A percentile compares a stretch with the other conserved stretches of the same genome.
These are phyloP conservation scores for Mycena rosella DNA, from an alignment of 768 basidiomycete genomes.

Conservation along the genomic window DNA sequence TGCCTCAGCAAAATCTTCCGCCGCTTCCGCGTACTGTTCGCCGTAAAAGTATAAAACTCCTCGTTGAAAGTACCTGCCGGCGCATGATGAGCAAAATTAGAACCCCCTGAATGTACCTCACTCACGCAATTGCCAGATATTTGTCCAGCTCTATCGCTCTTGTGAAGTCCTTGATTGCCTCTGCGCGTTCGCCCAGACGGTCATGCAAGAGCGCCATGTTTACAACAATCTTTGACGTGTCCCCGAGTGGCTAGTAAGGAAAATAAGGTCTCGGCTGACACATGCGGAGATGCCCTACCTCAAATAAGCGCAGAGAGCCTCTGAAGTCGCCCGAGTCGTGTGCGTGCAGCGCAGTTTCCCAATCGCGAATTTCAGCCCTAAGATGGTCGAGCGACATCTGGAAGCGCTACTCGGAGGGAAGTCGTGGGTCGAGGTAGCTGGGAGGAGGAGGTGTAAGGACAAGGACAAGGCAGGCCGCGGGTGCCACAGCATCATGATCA, in stretches of 20 bases:
- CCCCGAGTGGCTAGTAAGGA: slow-evolving; percentile 29
- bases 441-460: background rate
- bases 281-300: slow-evolving; percentile 22
- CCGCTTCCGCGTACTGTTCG: slow-evolving; percentile 25
- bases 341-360: slow-evolving; percentile 34
- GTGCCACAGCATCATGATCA: slow-evolving; percentile 24
- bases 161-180: slow-evolving; percentile 68
- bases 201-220: slow-evolving; percentile 81
- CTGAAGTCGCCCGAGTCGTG: slow-evolving; percentile 32
- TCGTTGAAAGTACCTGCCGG: slow-evolving; percentile 38
- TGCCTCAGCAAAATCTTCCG: slow-evolving; percentile 35
- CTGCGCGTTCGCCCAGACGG: slow-evolving; percentile 69
- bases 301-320: slow-evolving; percentile 34
- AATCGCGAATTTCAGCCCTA: slow-evolving; percentile 29
- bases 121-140: slow-evolving; percentile 75
- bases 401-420: background rate
- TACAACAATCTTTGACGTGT: slow-evolving; percentile 65
- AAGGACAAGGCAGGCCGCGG: slow-evolving; percentile 8
- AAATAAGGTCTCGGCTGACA: background rate
- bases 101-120: slow-evolving; percentile 6
- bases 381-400: slow-evolving; percentile 28
- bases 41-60: slow-evolving; percentile 31
- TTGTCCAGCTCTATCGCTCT: slow-evolving; percentile 69
- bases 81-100: background rate
- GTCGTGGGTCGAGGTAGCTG: background rate